These are phyloP conservation scores for Fusarium pseudocircinatum DNA, from an alignment of 2,329 filamentous ascomycete genomes.

Conservation along the genomic window DNA sequence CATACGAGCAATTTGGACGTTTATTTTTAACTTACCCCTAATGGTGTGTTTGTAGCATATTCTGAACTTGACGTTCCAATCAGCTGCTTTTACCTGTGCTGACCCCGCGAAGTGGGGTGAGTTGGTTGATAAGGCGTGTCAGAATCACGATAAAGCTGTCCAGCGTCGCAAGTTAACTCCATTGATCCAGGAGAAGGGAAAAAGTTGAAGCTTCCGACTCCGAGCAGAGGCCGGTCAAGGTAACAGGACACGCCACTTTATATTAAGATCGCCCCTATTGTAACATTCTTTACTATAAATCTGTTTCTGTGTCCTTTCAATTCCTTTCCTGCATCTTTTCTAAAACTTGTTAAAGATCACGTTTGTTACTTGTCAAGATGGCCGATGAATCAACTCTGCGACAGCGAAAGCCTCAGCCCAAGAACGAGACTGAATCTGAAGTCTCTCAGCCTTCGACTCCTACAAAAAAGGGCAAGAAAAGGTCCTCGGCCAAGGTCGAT, in stretches of 20 bases:
- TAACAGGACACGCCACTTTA: constrained; percentile 34
- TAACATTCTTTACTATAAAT: constrained; percentile 12
- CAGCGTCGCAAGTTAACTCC: constrained; percentile 23
- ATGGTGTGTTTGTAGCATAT: constrained; percentile 23
- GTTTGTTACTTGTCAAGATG: constrained; percentile 42
- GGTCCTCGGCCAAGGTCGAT: constrained; percentile 34
- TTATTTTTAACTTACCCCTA: not conserved
- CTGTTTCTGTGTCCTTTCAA: not conserved
- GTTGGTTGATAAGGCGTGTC: constrained; percentile 25
- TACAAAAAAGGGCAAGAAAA: constrained; percentile 36
- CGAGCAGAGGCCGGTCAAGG: constrained; percentile 23
- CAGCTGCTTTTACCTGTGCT: constrained; percentile 13
- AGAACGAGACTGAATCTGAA: constrained; percentile 27
- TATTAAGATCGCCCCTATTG: constrained; percentile 21
- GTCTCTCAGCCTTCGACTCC: constrained; percentile 40
- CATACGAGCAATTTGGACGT: not conserved
- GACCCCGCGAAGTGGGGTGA: constrained; percentile 37
- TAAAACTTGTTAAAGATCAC: not conserved
- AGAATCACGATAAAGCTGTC: constrained; percentile 38
- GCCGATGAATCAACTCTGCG: constrained; percentile 54
- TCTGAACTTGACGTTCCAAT: constrained; percentile 17
- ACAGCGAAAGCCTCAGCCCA: constrained; percentile 54
- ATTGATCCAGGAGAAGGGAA: constrained; percentile 15
- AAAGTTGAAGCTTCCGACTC: constrained; percentile 27
- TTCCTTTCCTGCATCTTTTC: not conserved